Evolutionary conservation across 2,329 filamentous ascomycete species (phyloP), one percentile per base, ranked within the genome.

Genomic region (Colletotrichum sp.): DNA sequence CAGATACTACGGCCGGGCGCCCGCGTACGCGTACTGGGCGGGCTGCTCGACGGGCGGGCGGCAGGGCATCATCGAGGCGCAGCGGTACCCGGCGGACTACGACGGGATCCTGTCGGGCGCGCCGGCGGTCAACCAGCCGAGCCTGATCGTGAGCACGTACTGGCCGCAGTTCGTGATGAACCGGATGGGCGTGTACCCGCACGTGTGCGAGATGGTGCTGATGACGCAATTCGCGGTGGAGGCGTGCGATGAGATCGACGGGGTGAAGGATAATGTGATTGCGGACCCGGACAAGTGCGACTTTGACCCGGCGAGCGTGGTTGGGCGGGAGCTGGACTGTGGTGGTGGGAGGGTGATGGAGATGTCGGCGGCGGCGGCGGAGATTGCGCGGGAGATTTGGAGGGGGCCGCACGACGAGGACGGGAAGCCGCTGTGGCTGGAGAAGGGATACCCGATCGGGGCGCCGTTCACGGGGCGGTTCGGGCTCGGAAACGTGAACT

Each of bases 11-110:
- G 82, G 84, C 30, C 76, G 79, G 1, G 83, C 86, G 6, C 82
- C 84, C 3, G 80, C 83, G 2, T 88, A 86, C 76, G 87, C 85
- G 2, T 90, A 90, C 80, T 91, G 86, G 79, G 82, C 83, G 16
- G 90, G 90, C 16, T 91, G 90, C 78, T 90, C 88, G 3, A 90
- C 88, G 0, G 90, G 90, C 16, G 91, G 91, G 1, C 83, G 90
- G 3, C 90, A 92, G 80, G 91, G 90, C 19, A 81, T 90, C 34
- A 88, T 88, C 77, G 84, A 88, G 28, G 87, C 88, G 0, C 88
- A 91, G 78, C 80, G 85, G 19, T 90, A 88, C 76, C 90, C 90
- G 0, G 84, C 87, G 2, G 87, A 89, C 55, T 91, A 90, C 68
- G 87, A 91, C 64, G 90, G 90, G 3, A 87, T 91, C 19, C 79